Evolutionary conservation across 2,329 filamentous ascomycete genomes (phyloP).

Genomic region (Mariannaea elegans): DNA sequence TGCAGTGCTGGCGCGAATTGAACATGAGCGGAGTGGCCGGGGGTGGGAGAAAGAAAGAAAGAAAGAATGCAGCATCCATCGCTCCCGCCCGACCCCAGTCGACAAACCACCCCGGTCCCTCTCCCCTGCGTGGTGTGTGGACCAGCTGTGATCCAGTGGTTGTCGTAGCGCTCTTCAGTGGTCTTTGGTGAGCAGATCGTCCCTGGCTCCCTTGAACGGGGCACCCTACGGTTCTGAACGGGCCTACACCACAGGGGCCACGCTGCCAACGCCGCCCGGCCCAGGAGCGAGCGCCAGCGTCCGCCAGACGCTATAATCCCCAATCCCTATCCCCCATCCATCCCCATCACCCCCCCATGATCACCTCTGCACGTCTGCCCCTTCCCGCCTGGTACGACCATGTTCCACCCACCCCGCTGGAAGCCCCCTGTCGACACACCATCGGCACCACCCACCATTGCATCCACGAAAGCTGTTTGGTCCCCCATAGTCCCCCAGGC

Average conservation of each 20-base stretch:
- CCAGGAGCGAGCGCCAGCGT: conserved; percentile 36
- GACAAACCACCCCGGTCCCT: conserved; percentile 11
- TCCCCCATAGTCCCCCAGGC: conserved; percentile 6
- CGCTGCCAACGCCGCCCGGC: conserved; percentile 25
- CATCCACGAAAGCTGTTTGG: conserved; percentile 32
- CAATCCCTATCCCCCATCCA: conserved; percentile 11
- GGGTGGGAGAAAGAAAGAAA: too few relatives aligned
- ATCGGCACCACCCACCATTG: conserved; percentile 38
- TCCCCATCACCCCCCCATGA: conserved; percentile 30
- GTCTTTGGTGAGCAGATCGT: conserved; percentile 13
- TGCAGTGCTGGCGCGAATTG: conserved; percentile 35
- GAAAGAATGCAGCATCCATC: conserved; percentile 32
- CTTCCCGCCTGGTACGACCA: conserved; percentile 42
- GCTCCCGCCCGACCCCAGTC: conserved; percentile 30
- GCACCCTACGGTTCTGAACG: conserved; percentile 15
- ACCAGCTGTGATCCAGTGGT: conserved; percentile 31
- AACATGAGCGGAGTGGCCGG: conserved; percentile 32
- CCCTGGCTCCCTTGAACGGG: conserved; percentile 15
- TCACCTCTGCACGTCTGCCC: conserved; percentile 37
- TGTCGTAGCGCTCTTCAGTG: conserved; percentile 23
- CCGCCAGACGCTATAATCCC: conserved; percentile 22
- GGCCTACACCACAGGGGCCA: conserved; percentile 16
- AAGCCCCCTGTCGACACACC: conserved; percentile 37
- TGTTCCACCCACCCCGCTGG: conserved; percentile 43
- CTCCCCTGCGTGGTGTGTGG: conserved; percentile 31